Evolutionary conservation across 2,329 filamentous ascomycete species (phyloP), one percentile per base, ranked within the genome.

Genomic region (Endothia cerciana): DNA sequence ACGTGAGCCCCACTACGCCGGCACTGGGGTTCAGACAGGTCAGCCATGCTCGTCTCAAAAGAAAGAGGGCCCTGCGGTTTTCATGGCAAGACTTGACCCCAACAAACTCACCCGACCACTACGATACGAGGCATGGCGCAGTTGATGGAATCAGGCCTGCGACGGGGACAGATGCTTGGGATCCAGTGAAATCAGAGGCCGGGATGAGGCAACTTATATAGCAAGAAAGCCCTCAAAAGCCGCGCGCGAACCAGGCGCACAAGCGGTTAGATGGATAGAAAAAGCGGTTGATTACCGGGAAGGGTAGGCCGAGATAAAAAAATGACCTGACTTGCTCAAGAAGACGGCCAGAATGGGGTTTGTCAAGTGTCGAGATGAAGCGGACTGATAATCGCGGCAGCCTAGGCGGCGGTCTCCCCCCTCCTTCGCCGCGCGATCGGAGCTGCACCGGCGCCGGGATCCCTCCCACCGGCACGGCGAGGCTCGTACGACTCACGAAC

Each of bases 1-100:
- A 79, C 17, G 83, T 85, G 66, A 86, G 77, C 66, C 83, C 83
- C 38, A 79, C 79, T 55, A 86, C 83, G 38, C 83, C 83, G 53
- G 82, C 83, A 25, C 78, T 80, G 69, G 1, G 36, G 4, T 40
- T 22, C 25, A 51, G 28, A 4, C 22, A 51, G 11, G 25, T 51
- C 47, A 51, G 47, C 47, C 47, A 17, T 51, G 13, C 28, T 28
- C 13, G 25, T 51, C 47, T 51, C 13, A 2, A 2, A 51, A 49
- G n/a, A 45, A 45, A 45, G 41, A 17, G 6, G 33, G 33, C 33
- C 10, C 5, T 10, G 33, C 33, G n/a, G 33, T 36, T 7, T 36
- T 5, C 33, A 36, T 36, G 10, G 33, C 33, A n/a, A n/a, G 33
- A 5, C 33, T 36, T 36, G n/a, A n/a, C 10, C 33, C 33, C 33